These are phyloP conservation scores for Exophiala spinifera DNA, from an alignment of 2,329 filamentous ascomycete genomes.

Conservation along the genomic window DNA sequence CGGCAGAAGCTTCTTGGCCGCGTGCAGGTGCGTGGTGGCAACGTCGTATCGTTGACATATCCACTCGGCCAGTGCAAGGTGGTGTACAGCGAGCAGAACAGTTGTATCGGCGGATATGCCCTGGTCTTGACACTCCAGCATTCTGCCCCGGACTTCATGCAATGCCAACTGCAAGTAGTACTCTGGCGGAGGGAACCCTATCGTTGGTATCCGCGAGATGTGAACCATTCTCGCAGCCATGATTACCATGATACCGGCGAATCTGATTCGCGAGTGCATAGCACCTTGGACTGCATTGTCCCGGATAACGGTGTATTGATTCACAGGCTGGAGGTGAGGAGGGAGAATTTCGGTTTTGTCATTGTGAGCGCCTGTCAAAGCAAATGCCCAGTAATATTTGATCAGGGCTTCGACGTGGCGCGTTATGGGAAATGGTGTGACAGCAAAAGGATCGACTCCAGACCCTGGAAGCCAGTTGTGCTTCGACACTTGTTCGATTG, in stretches of 20 bases:
- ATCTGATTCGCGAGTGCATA: constrained; percentile 11
- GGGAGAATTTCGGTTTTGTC: constrained; percentile 18
- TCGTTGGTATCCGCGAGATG: constrained; percentile 8
- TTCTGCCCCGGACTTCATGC: constrained; percentile 4
- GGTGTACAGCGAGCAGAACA: constrained; percentile 11
- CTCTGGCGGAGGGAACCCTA: constrained; percentile 5
- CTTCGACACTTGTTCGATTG: neutral
- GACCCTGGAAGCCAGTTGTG: constrained; percentile 13
- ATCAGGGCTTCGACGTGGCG: constrained; percentile 8
- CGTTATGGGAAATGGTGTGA: constrained; percentile 11
- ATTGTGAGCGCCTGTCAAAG: constrained; percentile 6
- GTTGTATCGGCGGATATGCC: neutral
- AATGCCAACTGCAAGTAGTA: constrained; percentile 11
- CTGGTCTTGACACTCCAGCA: constrained; percentile 11
- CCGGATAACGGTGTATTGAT: constrained; percentile 8
- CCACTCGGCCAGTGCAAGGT: constrained; percentile 12
- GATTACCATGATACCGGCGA: constrained; percentile 4
- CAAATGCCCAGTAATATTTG: constrained; percentile 8
- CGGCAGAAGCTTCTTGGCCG: constrained; percentile 3
- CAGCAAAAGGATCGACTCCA: constrained; percentile 15
- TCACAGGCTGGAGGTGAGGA: constrained; percentile 11
- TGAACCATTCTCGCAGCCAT: constrained; percentile 16
- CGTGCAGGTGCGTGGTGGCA: constrained; percentile 9
- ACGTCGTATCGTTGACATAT: constrained; percentile 15
- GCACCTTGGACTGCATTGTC: constrained; percentile 1